Conservation (phyloP, 2,329 filamentous ascomycete genomes). For the Penicillium sp. region DNA sequence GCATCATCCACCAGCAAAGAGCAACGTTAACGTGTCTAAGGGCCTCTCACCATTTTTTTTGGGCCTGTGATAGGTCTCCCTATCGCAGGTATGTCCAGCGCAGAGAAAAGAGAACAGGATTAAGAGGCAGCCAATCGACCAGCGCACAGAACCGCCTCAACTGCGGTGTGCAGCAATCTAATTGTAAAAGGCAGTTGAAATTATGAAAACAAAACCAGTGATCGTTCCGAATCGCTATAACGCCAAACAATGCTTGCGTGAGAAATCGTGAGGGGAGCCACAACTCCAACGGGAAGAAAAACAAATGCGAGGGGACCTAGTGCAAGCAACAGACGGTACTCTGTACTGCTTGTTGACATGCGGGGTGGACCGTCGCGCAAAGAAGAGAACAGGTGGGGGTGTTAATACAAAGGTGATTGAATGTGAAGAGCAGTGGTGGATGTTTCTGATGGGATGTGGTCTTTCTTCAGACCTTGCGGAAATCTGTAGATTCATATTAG, state of each 20-base stretch:
- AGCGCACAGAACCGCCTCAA: constrained; percentile 47
- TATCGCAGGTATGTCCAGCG: constrained; percentile 28
- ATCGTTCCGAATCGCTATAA: constrained; percentile 47
- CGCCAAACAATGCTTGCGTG: constrained; percentile 50
- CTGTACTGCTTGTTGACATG: constrained; percentile 1
- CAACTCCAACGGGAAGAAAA: constrained; percentile 12
- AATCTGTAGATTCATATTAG: constrained; percentile 50
- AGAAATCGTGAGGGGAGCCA: constrained; percentile 39
- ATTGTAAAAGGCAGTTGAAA: constrained; percentile 37
- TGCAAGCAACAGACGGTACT: constrained; percentile 10
- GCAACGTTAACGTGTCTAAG: constrained; percentile 21
- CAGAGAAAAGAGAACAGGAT: constrained; percentile 31
- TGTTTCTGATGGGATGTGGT: constrained; percentile 18
- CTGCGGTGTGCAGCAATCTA: constrained; percentile 48
- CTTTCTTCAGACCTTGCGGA: constrained; percentile 62
- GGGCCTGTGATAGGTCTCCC: constrained; percentile 25
- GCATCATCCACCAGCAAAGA: constrained; percentile 13
- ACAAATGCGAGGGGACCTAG: not conserved
- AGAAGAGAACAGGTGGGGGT: constrained; percentile 26
- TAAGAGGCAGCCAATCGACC: constrained; percentile 48
- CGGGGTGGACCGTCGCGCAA: constrained; percentile 1
- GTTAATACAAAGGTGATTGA: constrained; percentile 35
- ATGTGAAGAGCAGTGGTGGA: constrained; percentile 23
- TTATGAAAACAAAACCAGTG: constrained; percentile 30
- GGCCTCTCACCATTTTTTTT: constrained; percentile 31